Conservation (phyloP, 768 basidiomycete species). For the Calocera viscosa region DNA sequence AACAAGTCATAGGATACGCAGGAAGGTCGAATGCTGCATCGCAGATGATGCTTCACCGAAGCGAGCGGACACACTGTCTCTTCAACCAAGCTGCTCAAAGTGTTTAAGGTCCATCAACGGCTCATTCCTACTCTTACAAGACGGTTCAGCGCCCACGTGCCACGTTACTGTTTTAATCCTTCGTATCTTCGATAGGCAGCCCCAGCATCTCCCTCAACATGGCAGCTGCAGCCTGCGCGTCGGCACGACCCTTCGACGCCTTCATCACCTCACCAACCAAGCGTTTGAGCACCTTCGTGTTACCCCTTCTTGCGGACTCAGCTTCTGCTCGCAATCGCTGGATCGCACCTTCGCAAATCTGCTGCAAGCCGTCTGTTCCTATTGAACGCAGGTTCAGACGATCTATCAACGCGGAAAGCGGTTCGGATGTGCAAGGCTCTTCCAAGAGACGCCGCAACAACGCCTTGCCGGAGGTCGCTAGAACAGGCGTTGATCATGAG, state of each 20-base stretch:
- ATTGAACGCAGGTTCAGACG: slow-evolving; percentile 9
- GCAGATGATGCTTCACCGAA: too few species aligned
- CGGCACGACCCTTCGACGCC: slow-evolving; percentile 60
- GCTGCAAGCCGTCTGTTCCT: slow-evolving; percentile 4
- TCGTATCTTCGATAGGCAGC: not conserved
- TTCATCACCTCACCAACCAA: slow-evolving; percentile 82
- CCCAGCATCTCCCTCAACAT: slow-evolving; percentile 30
- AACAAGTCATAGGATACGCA: too few species aligned
- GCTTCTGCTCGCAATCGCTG: slow-evolving; percentile 52
- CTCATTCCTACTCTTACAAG: too few species aligned
- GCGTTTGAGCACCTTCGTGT: slow-evolving; percentile 64
- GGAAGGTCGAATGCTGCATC: too few species aligned
- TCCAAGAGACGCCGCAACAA: slow-evolving; percentile 61
- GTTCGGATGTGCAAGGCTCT: slow-evolving; percentile 18
- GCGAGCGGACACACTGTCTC: too few species aligned
- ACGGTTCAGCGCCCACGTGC: too few species aligned
- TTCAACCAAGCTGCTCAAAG: too few species aligned
- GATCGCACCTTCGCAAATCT: slow-evolving; percentile 54
- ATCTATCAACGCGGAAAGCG: not conserved
- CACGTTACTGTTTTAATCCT: not conserved
- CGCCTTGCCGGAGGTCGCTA: slow-evolving; percentile 67
- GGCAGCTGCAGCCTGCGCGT: slow-evolving; percentile 48
- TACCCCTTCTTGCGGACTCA: slow-evolving; percentile 52
- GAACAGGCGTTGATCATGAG: not conserved
- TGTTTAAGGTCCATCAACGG: too few species aligned